Evolutionary conservation across 805 yeast genomes (phyloP).

Genomic region (Yamadazyma sp.): DNA sequence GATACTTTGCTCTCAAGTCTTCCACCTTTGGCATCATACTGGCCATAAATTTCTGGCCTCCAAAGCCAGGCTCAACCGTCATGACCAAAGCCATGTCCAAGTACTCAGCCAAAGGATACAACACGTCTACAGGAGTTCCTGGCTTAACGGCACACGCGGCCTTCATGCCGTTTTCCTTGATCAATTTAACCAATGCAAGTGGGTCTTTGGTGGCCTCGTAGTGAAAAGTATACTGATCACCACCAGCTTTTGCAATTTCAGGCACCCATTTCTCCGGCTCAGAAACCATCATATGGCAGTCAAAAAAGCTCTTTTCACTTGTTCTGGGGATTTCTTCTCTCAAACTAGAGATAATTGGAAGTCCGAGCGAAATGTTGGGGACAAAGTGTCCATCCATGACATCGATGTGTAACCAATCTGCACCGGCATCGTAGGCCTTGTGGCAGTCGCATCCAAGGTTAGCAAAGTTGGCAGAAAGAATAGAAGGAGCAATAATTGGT

Average conservation of each 20-base stretch:
- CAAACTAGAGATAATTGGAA: slow-evolving; percentile 79
- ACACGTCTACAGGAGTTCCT: slow-evolving; percentile 81
- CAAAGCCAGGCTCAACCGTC: slow-evolving; percentile 99
- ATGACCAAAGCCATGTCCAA: slow-evolving; percentile 94
- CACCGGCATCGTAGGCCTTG: slow-evolving; percentile 71
- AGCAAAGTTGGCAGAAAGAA: slow-evolving; percentile 89
- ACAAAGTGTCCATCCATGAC: slow-evolving; percentile 99
- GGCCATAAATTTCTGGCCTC: slow-evolving; percentile 95
- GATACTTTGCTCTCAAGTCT: slow-evolving; percentile 67
- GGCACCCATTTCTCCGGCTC: slow-evolving; percentile 92
- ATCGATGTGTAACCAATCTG: slow-evolving; percentile 97
- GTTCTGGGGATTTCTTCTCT: slow-evolving; percentile 75
- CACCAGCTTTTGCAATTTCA: slow-evolving; percentile 90
- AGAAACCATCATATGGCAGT: slow-evolving; percentile 98
- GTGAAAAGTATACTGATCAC: slow-evolving; percentile 95
- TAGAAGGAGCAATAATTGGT: slow-evolving; percentile 90
- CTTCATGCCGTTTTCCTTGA: slow-evolving; percentile 79
- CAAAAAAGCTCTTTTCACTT: slow-evolving; percentile 59
- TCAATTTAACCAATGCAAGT: slow-evolving; percentile 65
- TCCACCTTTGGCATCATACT: slow-evolving; percentile 96
- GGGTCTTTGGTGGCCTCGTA: slow-evolving; percentile 89
- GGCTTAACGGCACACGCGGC: slow-evolving; percentile 96
- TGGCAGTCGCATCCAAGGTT: slow-evolving; percentile 86
- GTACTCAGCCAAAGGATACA: slow-evolving; percentile 69
- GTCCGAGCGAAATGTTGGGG: slow-evolving; percentile 93